Evolutionary conservation across 2,329 filamentous ascomycete species (phyloP).

Genomic region (Calonectria pseudoturangicola): DNA sequence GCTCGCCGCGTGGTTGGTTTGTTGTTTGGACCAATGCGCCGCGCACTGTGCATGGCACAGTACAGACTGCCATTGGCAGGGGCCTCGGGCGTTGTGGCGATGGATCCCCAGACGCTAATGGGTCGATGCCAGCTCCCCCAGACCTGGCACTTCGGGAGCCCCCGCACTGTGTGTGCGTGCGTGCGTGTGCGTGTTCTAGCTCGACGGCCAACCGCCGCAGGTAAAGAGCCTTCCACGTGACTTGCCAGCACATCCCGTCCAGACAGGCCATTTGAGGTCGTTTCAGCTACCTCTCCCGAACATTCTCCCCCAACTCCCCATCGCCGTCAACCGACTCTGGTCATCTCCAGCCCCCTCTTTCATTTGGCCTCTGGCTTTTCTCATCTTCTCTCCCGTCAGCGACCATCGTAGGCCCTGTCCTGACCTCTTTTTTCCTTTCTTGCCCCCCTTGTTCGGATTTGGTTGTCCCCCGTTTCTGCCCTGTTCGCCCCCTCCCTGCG

Average conservation of each 20-base stretch:
- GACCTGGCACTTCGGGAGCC: slow-evolving; percentile 13
- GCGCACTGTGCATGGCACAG: slow-evolving; percentile 25
- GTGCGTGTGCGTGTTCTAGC: not conserved
- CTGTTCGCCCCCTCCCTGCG: slow-evolving; percentile 45
- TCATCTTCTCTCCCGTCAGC: slow-evolving; percentile 48
- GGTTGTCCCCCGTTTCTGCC: slow-evolving; percentile 40
- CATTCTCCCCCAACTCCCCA: slow-evolving; percentile 46
- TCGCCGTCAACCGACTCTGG: slow-evolving; percentile 44
- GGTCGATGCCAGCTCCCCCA: slow-evolving; percentile 27
- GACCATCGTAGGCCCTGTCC: slow-evolving; percentile 44
- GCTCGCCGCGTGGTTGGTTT: slow-evolving; percentile 20
- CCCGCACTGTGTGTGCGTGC: slow-evolving; percentile 38
- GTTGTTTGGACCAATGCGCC: slow-evolving; percentile 25
- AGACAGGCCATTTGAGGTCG: slow-evolving; percentile 41
- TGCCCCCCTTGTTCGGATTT: slow-evolving; percentile 43
- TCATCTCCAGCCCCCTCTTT: slow-evolving; percentile 48
- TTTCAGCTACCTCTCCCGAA: slow-evolving; percentile 53
- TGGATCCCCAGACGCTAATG: slow-evolving; percentile 4
- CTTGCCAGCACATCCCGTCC: slow-evolving; percentile 43
- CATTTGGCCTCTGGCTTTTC: slow-evolving; percentile 48
- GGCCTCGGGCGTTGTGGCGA: slow-evolving; percentile 3
- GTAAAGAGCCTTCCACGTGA: slow-evolving; percentile 39
- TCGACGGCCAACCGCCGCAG: slow-evolving; percentile 25
- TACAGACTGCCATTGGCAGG: not conserved
- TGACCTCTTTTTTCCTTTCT: slow-evolving; percentile 43